phyloP scores from a whole-genome alignment of 306 rosid genomes.

The Albizia julibrissin region DNA sequence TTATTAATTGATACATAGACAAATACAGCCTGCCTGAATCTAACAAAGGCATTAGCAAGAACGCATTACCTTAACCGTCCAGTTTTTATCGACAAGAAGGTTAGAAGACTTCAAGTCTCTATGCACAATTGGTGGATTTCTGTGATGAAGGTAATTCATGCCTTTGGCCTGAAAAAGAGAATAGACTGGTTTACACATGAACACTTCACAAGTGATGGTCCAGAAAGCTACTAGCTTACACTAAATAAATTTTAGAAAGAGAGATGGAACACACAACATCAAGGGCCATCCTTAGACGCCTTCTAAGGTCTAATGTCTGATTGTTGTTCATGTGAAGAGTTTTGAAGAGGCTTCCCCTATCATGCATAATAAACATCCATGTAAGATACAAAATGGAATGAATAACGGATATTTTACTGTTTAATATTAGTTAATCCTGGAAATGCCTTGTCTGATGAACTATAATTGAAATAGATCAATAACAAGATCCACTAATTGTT shows the following conservation, averaged over 20 bases:
- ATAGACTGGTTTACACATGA: constrained; percentile 12
- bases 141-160: constrained; percentile 78
- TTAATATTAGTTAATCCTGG: neutral
- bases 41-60: neutral
- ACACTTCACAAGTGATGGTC: constrained; percentile 15
- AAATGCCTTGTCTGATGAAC: neutral
- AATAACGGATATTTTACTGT: neutral
- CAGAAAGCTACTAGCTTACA: constrained; percentile 10
- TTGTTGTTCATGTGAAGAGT: constrained; percentile 66
- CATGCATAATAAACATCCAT: constrained; percentile 33
- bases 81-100: constrained; percentile 74
- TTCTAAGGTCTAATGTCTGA: constrained; percentile 62
- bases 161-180: constrained; percentile 66
- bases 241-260: constrained; percentile 1
- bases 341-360: constrained; percentile 82
- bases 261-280: constrained; percentile 62
- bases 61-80: constrained; percentile 74
- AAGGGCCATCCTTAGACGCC: constrained; percentile 75
- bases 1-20: constrained; percentile 13
- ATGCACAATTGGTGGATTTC: constrained; percentile 83
- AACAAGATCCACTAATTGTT: neutral
- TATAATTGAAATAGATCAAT: neutral
- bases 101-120: constrained; percentile 83
- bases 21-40: constrained; percentile 12
- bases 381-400: neutral